Base-by-base conservation (phyloP, 306 rosid species). In the Citrullus mucosospermus region DNA sequence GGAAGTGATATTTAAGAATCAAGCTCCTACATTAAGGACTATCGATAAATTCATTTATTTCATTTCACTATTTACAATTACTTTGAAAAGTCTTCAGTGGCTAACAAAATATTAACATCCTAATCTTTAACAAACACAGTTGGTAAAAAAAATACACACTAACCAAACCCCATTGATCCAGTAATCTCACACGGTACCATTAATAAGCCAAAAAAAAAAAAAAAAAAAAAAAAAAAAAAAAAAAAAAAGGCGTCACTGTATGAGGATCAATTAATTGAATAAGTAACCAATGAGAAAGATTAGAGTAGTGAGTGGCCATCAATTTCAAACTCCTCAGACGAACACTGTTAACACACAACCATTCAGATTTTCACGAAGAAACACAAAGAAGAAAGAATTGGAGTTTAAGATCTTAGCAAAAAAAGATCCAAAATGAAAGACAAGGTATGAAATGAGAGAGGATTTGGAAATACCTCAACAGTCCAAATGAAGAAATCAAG, bases 401-500 rank as follows among this genome's bases (percentile, higher is more conserved):
- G 39, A 75, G 82, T 78, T 58, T 43, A 73, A 88, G 82, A 77
- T 76, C 25, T 55, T 38, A 17, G 9, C 75, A 25, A 39, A 20
- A 57, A 38, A 66, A 61, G 50, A 62, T 51, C 63, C 39, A 39
- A 56, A 12, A 16, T 32, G 57, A 18, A 57, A 73, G 57, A 34
- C 3, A 16, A 15, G 1, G 57, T 2, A 34, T 61, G 9, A 68
- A 44, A 15, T 62, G 65, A 38, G 58, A 74, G 8, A 28, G 62
- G 67, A 16, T 39, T 8, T 50, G 80, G 80, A 77, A 36, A 46
- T 84, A 95, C 99, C 99, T 92, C 97, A 81, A 95, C 97, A 78
- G 97, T 95, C 99, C 99, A 95, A 86, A 95, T 92, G 90, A 95
- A 95, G 92, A 95, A 95, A 92, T 92, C 99, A 80, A 95, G 95